Percentiles rank a stretch among this genome's conserved stretches.
Evolutionary conservation across 2,329 filamentous ascomycete genomes (phyloP).

Genomic region (Chaetomiaceae sp.): DNA sequence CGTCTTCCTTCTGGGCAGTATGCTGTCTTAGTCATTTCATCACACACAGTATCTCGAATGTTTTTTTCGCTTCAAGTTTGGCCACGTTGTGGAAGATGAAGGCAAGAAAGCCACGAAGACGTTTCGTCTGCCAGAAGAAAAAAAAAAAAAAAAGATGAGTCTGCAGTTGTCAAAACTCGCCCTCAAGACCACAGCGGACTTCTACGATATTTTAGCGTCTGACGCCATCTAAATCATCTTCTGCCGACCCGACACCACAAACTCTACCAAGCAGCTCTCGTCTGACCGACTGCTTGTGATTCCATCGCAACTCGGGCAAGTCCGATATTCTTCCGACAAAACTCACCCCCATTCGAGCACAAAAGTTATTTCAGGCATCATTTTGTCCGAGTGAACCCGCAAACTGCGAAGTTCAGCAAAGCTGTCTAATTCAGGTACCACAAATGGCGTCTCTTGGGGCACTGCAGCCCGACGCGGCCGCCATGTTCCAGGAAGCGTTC

Average conservation of each 20-base stretch:
- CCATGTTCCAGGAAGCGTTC: conserved; percentile 22
- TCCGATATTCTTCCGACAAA: background rate
- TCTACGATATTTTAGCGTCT: too few relatives aligned
- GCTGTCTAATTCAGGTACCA: background rate
- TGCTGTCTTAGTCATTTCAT: too few relatives aligned
- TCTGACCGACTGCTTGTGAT: background rate
- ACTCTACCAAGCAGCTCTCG: background rate
- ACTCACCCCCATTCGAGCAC: background rate
- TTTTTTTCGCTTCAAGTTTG: too few relatives aligned
- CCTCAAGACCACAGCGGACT: too few relatives aligned
- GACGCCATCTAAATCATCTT: background rate
- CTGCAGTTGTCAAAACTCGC: too few relatives aligned
- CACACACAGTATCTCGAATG: too few relatives aligned
- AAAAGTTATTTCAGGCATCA: background rate
- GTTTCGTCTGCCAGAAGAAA: too few relatives aligned
- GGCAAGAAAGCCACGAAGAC: too few relatives aligned
- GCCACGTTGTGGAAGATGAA: too few relatives aligned
- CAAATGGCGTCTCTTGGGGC: conserved; percentile 2
- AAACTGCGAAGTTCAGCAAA: background rate
- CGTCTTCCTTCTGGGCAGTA: too few relatives aligned
- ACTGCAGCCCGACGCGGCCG: conserved; percentile 9
- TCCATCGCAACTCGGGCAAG: background rate
- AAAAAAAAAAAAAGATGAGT: too few relatives aligned
- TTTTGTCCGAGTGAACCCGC: background rate
- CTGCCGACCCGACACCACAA: too few relatives aligned